Conservation (phyloP, 371 early-diverging fungal genomes). For the Apophysomyces elegans region DNA sequence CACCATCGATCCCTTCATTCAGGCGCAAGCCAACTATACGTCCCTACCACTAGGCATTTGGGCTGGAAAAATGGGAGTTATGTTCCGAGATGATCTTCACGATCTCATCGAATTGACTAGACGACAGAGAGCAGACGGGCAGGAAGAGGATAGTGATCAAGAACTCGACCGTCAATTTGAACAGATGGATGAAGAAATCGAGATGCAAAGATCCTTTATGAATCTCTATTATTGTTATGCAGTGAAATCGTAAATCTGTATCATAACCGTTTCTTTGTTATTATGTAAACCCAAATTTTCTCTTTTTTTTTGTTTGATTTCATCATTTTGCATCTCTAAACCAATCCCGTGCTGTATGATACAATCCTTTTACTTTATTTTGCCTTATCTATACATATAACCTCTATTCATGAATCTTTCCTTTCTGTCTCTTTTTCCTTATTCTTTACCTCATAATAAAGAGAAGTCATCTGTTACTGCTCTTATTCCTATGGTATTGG, state of each 20-base stretch:
- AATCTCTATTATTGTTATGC: slow-evolving; percentile 39
- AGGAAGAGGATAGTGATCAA: slow-evolving; percentile 16
- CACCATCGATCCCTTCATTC: not conserved
- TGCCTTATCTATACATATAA: not conserved
- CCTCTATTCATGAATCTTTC: not conserved
- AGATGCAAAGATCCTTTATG: slow-evolving; percentile 44
- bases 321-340: too few species aligned
- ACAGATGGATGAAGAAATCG: slow-evolving; percentile 39
- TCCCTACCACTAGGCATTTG: slow-evolving; percentile 51
- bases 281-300: too few species aligned
- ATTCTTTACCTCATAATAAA: not conserved
- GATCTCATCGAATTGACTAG: slow-evolving; percentile 31
- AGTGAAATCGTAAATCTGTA: slow-evolving; percentile 16
- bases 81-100: slow-evolving; percentile 47
- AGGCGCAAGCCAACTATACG: slow-evolving; percentile 31
- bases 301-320: too few species aligned
- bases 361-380: not conserved
- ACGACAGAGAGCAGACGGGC: not conserved
- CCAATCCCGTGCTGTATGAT: not conserved
- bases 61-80: slow-evolving; percentile 49
- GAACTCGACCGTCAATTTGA: slow-evolving; percentile 33
- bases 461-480: too few species aligned
- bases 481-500: too few species aligned
- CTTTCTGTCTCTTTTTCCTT: not conserved
- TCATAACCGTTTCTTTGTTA: not conserved